Conservation (phyloP, 1,284 basidiomycete species). For the Rhodotorula sp. region DNA sequence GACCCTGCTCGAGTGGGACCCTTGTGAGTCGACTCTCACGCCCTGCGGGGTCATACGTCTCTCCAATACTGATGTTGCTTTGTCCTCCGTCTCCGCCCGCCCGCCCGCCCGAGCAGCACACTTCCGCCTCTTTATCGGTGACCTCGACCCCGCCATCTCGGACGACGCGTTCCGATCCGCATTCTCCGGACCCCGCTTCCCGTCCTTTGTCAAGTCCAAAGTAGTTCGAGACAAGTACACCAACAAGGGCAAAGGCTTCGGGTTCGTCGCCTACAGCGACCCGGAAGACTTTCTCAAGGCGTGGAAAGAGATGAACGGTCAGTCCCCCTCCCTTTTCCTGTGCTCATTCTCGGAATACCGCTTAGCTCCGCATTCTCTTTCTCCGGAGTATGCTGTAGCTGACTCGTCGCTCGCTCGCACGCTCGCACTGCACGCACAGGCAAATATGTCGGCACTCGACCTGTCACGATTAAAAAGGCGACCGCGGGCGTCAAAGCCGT, state of each 20-base stretch:
- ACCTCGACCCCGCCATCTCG: constrained; percentile 96
- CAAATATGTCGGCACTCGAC: constrained; percentile 94
- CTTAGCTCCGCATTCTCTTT: not conserved
- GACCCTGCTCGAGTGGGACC: constrained; percentile 95
- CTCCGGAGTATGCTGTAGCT: not conserved
- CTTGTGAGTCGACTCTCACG: constrained; percentile 61
- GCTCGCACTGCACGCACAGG: constrained; percentile 59
- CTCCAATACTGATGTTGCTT: constrained; percentile 26
- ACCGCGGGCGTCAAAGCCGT: constrained; percentile 78
- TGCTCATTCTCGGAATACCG: not conserved
- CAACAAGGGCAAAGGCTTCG: constrained; percentile 79
- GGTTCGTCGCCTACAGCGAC: constrained; percentile 96
- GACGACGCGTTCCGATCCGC: constrained; percentile 79
- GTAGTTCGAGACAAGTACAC: constrained; percentile 83
- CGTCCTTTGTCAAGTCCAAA: constrained; percentile 88
- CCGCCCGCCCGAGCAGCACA: too few relatives aligned
- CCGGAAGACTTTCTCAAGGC: constrained; percentile 97
- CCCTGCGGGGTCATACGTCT: not conserved
- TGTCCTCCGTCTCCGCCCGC: too few relatives aligned
- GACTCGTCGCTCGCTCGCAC: not conserved
- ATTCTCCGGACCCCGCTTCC: constrained; percentile 61
- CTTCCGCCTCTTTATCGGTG: constrained; percentile 97
- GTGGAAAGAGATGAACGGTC: constrained; percentile 99
- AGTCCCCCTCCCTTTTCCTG: constrained; percentile 40
- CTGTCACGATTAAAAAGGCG: constrained; percentile 85